Evolutionary conservation across 164 flowering plant genomes (phyloP), one percentile per base, ranked within the genome.

Genomic region (Sedum album): DNA sequence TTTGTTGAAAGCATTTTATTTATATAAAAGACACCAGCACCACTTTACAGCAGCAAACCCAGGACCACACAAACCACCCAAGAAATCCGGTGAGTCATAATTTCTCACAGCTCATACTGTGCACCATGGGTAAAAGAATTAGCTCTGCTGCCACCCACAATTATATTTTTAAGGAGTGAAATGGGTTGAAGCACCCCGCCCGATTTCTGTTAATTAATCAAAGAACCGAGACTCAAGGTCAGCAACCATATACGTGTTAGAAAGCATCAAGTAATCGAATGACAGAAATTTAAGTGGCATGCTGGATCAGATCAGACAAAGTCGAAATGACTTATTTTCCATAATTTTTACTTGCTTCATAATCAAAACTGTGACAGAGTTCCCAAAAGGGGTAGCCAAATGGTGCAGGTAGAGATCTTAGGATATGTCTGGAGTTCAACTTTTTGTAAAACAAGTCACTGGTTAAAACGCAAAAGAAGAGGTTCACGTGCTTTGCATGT

Each of bases 71-170:
- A 28, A 57, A 57, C 33, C 33, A 11, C 62, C 62, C 5, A 20
- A 57, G 33, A 5, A 57, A 28, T 26, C 62, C 10, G 14, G 31
- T 14, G 14, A 28, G 5, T 5, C 33, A 2, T 57, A 26, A 26
- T 13, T 26, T 57, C 33, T 57, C 33, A 57, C 18, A 57, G 62
- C 8, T 30, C 62, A 57, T 57, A 57, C 0, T 30, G 31, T 28
- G 62, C 62, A 57, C 33, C 62, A 20, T 30, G 33, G 20, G 31
- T n/a, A n/a, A 51, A 57, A 26, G 62, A 26, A 57, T 57, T 26
- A 57, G 31, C 62, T 57, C 62, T 57, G 61, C 61, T 55, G 61
- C 61, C 61, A 10, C 61, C 31, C 31, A 55, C 15, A 55, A 55
- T 55, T 4, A 55, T 31, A 26, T 55, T 28, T 13, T 55, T 55